Conservation (phyloP, 495 filamentous ascomycete genomes). For the Daldinia decipiens region DNA sequence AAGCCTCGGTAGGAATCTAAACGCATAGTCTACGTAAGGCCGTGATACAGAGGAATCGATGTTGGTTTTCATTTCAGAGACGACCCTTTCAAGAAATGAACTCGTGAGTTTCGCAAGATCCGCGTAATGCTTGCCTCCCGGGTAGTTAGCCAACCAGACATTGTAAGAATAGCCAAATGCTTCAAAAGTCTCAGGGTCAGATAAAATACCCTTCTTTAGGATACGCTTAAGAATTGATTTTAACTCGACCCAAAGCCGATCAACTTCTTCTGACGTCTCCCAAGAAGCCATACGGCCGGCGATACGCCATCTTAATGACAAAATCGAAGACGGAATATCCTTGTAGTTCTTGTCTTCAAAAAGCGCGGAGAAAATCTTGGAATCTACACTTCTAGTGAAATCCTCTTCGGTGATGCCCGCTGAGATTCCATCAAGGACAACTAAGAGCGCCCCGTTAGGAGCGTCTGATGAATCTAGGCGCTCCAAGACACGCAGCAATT, state of each 20-base stretch:
- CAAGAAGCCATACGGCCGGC: conserved; percentile 50
- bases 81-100: conserved; percentile 51
- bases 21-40: conserved; percentile 42
- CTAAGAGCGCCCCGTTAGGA: conserved; percentile 47
- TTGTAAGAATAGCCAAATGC: conserved; percentile 55
- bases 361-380: conserved; percentile 48
- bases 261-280: conserved; percentile 48
- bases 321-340: conserved; percentile 27
- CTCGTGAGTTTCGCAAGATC: conserved; percentile 47
- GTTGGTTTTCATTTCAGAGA: conserved; percentile 21
- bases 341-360: conserved; percentile 36
- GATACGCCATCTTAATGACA: conserved; percentile 53
- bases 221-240: conserved; percentile 48
- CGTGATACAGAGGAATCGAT: conserved; percentile 19
- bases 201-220: conserved; percentile 47
- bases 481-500: conserved; percentile 59
- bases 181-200: conserved; percentile 49
- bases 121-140: conserved; percentile 48
- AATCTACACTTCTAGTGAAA: conserved; percentile 50
- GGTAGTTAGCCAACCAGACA: conserved; percentile 52
- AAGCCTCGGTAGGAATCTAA: conserved; percentile 42
- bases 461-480: conserved; percentile 49
- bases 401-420: conserved; percentile 57
- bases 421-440: conserved; percentile 61
- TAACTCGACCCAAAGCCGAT: conserved; percentile 51